These are phyloP conservation scores for Ceratopteris richardii DNA, from an alignment of 75 land plant species.

Conservation along the genomic window DNA sequence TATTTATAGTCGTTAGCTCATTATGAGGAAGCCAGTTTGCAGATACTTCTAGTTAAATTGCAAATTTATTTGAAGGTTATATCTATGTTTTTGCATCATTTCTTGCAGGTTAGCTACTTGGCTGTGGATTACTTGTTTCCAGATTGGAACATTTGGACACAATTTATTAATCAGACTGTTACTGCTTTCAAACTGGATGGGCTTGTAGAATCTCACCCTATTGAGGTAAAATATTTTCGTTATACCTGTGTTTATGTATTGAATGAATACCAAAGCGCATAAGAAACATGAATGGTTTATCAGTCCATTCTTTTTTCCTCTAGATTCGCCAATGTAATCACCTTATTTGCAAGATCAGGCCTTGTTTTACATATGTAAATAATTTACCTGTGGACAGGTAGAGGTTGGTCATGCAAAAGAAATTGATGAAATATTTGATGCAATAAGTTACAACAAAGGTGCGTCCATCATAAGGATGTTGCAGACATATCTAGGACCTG, in stretches of 20 bases:
- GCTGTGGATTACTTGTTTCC: constrained; percentile 84
- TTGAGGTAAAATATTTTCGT: constrained; percentile 69
- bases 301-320: too few species aligned
- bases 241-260: not conserved
- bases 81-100: too few species aligned
- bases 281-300: too few species aligned
- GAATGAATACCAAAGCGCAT: too few species aligned
- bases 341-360: too few species aligned
- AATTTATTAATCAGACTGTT: constrained; percentile 64
- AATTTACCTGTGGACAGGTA: constrained; percentile 33
- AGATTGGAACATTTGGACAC: constrained; percentile 97
- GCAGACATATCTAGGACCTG: constrained; percentile 78
- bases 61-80: too few species aligned
- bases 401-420: constrained; percentile 78
- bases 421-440: constrained; percentile 97
- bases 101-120: constrained; percentile 79
- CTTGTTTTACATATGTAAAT: too few species aligned
- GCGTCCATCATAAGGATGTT: constrained; percentile 95
- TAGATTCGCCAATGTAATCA: too few species aligned
- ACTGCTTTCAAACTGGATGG: constrained; percentile 79
- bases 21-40: too few species aligned
- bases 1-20: too few species aligned
- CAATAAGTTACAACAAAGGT: constrained; percentile 91
- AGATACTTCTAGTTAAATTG: too few species aligned
- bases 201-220: constrained; percentile 86